Base-by-base conservation (phyloP, 768 basidiomycete genomes). In the Suillus sp. region DNA sequence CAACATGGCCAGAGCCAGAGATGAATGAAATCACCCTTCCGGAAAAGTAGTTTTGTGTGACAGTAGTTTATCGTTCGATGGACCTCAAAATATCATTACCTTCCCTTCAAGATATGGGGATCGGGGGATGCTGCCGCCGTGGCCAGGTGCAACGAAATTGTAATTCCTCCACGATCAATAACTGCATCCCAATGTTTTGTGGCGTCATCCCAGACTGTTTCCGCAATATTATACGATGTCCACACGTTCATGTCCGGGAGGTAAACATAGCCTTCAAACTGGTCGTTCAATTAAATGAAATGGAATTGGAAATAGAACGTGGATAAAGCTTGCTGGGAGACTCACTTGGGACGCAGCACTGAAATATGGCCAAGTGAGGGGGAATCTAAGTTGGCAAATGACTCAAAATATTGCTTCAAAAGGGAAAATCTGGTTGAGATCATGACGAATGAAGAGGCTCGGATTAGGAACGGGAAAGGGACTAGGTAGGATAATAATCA, bases 201-300 rank as follows among this genome's bases (percentile, higher is more conserved):
- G 37, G 70, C 70, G 30, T 74, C 71, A 66, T 78, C 71, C 68
- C 79, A 80, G 0, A 47, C 65, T 8, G 80, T 71, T 14, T 67
- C 72, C 1, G 62, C 70, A 27, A 84, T 72, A 18, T 71, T 78
- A 2, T 83, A 75, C 0, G 81, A 82, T 0, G 80, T 81, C 89
- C 86, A 89, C 20, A 87, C 81, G 65, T 87, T 83, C 9, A 91
- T 69, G 63, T 89, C 88, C 62, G 88, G 76, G 4, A 80, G 70
- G 11, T 81, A 76, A 0, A 83, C 86, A 63, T 90, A 90, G 9
- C 70, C 75, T 69, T 90, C 88, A 1, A 90, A 78, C 84, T 85
- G 90, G 64, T 86, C 84, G 4, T 81, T 86, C 40, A 89, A 73
- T 84, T 86, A 10, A 34, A 9, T 22, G 40, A 59, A 47, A n/a